phyloP scores from a whole-genome alignment of 192 early-diverging fungal genomes.

The Podila minutissima region DNA sequence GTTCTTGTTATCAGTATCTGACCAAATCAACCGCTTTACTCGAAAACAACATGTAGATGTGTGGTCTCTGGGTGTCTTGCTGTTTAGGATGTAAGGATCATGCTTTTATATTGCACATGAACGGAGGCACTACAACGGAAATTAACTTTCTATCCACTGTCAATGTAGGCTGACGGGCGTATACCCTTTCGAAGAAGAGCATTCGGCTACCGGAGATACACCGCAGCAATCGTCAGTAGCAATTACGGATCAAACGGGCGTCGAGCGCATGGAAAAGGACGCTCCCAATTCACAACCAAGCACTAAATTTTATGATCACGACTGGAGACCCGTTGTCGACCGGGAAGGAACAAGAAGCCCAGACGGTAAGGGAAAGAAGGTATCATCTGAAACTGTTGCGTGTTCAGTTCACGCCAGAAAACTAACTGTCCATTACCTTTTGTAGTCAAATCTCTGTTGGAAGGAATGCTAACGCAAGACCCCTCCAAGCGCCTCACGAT shows the following conservation, averaged over 20 bases:
- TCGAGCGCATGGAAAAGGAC: not conserved
- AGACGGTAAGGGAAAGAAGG: not conserved
- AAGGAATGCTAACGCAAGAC: conserved; percentile 12
- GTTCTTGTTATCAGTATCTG: not conserved
- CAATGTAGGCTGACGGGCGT: conserved; percentile 7
- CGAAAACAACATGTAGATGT: conserved; percentile 14
- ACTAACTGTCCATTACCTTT: not conserved
- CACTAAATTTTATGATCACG: not conserved
- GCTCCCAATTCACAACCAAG: not conserved
- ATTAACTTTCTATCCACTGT: not conserved
- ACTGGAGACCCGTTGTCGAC: conserved; percentile 6
- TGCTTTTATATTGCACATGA: not conserved
- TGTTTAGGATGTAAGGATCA: conserved; percentile 34
- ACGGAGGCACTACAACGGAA: too few relatives aligned
- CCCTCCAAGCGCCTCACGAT: conserved; percentile 24
- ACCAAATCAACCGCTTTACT: not conserved
- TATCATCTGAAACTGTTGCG: too few relatives aligned
- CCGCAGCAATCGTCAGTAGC: not conserved
- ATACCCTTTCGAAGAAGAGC: conserved; percentile 20
- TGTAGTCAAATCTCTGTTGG: conserved; percentile 11
- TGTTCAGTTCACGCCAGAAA: not conserved
- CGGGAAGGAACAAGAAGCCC: conserved; percentile 1
- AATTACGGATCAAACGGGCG: not conserved
- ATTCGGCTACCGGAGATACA: not conserved
- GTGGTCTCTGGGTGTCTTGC: conserved; percentile 32